Percentiles rank a stretch among this genome's conserved stretches.
Evolutionary conservation across 2,329 filamentous ascomycete species (phyloP).

Genomic region (Penicillium hordei): DNA sequence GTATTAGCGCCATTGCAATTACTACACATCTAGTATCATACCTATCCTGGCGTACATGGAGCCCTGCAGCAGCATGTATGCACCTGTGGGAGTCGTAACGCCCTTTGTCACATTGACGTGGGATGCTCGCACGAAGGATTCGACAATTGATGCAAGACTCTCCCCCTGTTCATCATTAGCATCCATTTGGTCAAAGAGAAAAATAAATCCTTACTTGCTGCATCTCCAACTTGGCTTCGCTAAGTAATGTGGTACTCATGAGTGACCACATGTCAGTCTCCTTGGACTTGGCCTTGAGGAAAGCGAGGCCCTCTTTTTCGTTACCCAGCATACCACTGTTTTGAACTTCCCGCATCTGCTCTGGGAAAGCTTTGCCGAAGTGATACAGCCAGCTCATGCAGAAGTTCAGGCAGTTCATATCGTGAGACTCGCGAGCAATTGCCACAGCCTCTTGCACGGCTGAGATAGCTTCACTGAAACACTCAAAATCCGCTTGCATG

Average conservation of each 20-base stretch:
- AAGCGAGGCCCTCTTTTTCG: slow-evolving; percentile 77
- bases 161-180: slow-evolving; percentile 50
- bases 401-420: slow-evolving; percentile 90
- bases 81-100: slow-evolving; percentile 69
- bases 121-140: slow-evolving; percentile 77
- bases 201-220: slow-evolving; percentile 58
- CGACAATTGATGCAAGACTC: slow-evolving; percentile 62
- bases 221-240: slow-evolving; percentile 78
- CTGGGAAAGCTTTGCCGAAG: slow-evolving; percentile 81
- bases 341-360: slow-evolving; percentile 68
- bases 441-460: slow-evolving; percentile 94
- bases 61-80: slow-evolving; percentile 70
- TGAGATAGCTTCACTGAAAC: slow-evolving; percentile 82
- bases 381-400: slow-evolving; percentile 95
- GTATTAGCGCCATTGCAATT: slow-evolving; percentile 16
- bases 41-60: slow-evolving; percentile 77
- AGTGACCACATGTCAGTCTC: slow-evolving; percentile 84
- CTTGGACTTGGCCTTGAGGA: slow-evolving; percentile 80
- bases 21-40: slow-evolving; percentile 29
- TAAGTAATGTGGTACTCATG: slow-evolving; percentile 78
- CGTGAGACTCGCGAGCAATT: slow-evolving; percentile 89
- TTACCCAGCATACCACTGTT: slow-evolving; percentile 72
- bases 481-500: slow-evolving; percentile 92
- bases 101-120: slow-evolving; percentile 78
- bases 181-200: background rate